Percentiles rank a stretch among this genome's conserved stretches.
phyloP scores from a whole-genome alignment of 1,139 yeast species.

The Hanseniaspora uvarum region DNA sequence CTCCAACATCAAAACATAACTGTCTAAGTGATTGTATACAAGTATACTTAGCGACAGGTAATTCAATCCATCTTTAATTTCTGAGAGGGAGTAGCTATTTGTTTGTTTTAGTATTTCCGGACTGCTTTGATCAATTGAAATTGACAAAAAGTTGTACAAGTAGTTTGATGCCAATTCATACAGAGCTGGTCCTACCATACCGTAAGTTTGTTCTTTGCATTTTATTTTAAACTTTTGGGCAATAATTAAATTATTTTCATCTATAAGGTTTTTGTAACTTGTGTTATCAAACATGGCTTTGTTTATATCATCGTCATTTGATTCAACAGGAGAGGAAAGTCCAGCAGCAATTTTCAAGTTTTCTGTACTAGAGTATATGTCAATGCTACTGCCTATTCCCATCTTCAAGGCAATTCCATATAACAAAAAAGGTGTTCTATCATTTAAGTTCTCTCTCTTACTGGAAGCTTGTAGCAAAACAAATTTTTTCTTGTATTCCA shows the following conservation, averaged over 20 bases:
- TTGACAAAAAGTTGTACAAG: not conserved
- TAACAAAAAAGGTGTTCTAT: constrained; percentile 57
- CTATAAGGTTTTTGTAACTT: not conserved
- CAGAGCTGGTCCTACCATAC: constrained; percentile 9
- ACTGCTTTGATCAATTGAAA: not conserved
- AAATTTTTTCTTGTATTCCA: constrained; percentile 13
- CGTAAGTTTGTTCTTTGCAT: not conserved
- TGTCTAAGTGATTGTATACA: constrained; percentile 1
- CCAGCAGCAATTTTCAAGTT: constrained; percentile 50
- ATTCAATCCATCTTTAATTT: constrained; percentile 7
- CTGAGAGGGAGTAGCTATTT: not conserved
- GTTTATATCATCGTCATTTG: constrained; percentile 1
- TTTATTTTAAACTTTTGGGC: not conserved
- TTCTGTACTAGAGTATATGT: constrained; percentile 45
- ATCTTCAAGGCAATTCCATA: constrained; percentile 60
- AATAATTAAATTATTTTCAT: constrained; percentile 3
- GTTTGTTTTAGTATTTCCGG: not conserved
- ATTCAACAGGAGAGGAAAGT: constrained; percentile 28
- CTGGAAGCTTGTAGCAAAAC: not conserved
- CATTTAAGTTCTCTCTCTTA: constrained; percentile 33
- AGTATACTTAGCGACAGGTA: constrained; percentile 7
- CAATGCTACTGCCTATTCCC: constrained; percentile 62
- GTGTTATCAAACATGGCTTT: not conserved
- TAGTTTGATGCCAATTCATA: constrained; percentile 8
- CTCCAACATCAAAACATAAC: constrained; percentile 1